Conservation (phyloP, 495 filamentous ascomycete genomes). For the Neurospora sp. region DNA sequence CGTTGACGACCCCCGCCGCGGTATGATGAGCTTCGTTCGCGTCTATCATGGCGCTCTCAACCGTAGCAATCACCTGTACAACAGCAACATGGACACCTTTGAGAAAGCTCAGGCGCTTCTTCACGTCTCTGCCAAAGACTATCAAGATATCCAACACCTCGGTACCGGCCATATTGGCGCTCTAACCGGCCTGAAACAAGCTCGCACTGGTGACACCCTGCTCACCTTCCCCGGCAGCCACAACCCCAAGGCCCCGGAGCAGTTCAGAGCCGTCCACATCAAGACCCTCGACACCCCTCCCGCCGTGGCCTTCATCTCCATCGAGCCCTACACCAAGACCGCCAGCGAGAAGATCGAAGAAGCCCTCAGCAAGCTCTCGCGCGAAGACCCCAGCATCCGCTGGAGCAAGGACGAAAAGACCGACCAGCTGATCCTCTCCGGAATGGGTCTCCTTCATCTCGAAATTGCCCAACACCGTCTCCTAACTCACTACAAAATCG, state of each 20-base stretch:
- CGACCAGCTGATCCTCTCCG: constrained; percentile 83
- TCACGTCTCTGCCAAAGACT: constrained; percentile 86
- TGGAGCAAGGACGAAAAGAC: constrained; percentile 80
- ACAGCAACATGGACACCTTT: constrained; percentile 73
- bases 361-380: constrained; percentile 63
- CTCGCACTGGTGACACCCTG: constrained; percentile 88
- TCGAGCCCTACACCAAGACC: constrained; percentile 72
- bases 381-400: constrained; percentile 92
- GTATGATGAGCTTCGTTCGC: constrained; percentile 83
- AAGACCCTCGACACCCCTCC: constrained; percentile 85
- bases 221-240: constrained; percentile 54
- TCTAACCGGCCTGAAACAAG: constrained; percentile 77
- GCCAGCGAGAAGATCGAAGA: constrained; percentile 70
- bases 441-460: constrained; percentile 97
- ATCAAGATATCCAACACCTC: constrained; percentile 72
- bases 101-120: constrained; percentile 75
- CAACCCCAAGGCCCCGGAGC: constrained; percentile 38
- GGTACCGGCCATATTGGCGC: constrained; percentile 91
- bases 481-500: constrained; percentile 74
- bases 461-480: constrained; percentile 88
- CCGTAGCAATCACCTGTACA: constrained; percentile 67
- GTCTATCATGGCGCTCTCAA: constrained; percentile 80
- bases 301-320: constrained; percentile 88
- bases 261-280: constrained; percentile 66
- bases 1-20: constrained; percentile 74